phyloP scores from a whole-genome alignment of 2,329 filamentous ascomycete genomes.

The Pseudocercospora ulei region DNA sequence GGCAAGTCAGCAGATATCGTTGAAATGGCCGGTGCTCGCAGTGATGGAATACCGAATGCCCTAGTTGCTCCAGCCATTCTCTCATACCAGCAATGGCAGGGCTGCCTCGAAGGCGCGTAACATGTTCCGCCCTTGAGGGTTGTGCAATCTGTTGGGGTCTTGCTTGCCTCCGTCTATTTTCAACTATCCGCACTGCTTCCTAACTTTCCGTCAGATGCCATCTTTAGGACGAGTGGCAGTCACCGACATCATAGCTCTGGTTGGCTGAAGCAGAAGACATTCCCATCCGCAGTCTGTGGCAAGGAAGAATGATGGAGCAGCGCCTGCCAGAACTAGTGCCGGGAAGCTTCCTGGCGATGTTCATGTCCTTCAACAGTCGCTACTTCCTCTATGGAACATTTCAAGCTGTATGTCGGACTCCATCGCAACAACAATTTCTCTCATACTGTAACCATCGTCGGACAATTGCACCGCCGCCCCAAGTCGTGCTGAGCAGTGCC shows the following conservation, averaged over 20 bases:
- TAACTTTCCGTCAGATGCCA: not conserved
- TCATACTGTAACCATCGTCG: no score
- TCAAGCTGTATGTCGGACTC: no score
- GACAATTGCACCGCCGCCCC: no score
- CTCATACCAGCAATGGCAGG: slow-evolving; percentile 25
- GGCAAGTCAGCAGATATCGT: not conserved
- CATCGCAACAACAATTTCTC: no score
- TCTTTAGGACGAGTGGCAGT: not conserved
- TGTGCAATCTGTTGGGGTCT: not conserved
- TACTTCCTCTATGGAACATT: no score
- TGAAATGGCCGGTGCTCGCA: not conserved
- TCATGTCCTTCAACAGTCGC: not conserved
- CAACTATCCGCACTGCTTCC: not conserved
- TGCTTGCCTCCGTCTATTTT: not conserved
- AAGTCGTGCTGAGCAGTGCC: no score
- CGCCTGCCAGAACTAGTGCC: not conserved
- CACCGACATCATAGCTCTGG: not conserved
- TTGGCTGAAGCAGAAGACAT: not conserved
- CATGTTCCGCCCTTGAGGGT: not conserved
- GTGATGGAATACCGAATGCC: slow-evolving; percentile 25
- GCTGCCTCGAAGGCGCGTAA: slow-evolving; percentile 15
- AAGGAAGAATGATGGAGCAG: not conserved
- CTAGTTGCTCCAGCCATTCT: slow-evolving; percentile 23
- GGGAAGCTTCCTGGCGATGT: not conserved
- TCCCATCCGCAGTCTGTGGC: not conserved